Base-by-base conservation (phyloP, 768 basidiomycete genomes). In the Rhodocollybia butyracea region DNA sequence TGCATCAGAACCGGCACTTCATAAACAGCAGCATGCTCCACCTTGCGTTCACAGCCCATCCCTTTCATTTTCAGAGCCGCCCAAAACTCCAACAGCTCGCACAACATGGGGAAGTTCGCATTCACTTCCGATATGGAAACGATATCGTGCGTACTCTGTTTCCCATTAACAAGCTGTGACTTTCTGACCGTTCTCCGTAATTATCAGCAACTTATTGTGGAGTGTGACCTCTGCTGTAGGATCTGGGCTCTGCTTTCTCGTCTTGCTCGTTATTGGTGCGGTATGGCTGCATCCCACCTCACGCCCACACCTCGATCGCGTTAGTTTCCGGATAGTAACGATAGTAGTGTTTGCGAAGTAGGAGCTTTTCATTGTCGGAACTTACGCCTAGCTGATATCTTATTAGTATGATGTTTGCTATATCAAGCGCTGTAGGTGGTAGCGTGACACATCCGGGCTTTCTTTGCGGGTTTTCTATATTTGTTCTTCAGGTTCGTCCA, bases 291-390 rank as follows among this genome's bases (percentile, higher is more conserved):
- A 62, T 55, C 61, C 58, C 2, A 41, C 36, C 26, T 47, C 54
- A 3, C 46, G 61, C 17, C 50, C 32, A 17, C 48, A 59, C 47
- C 57, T 64, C 15, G 60, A 64, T 57, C 58, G 63, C 3, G 63
- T 64, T 40, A 62, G 61, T 39, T 64, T 62, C 34, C 54, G 63
- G 12, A 58, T 64, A 48, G 43, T 64, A 6, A 55, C 60, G 22
- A 61, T 55, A 8, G 58, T 60, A 2, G 48, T 64, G 17, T 1
- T 57, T n/a, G 63, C 63, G 27, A 64, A 64, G 63, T 64, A 46
- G 38, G 59, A 53, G 6, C 26, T n/a, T 19, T 26, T 32, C 30
- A 3, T 47, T 19, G 56, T 15, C 34, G 31, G 30, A 26, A 22
- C 15, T 19, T 13, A 24, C 19, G 5, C n/a, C 42, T 32, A 4